Evolutionary conservation across 78 protist species (phyloP), one percentile per base, ranked within the genome.

Genomic region (Chrysochromulina tobinii): DNA sequence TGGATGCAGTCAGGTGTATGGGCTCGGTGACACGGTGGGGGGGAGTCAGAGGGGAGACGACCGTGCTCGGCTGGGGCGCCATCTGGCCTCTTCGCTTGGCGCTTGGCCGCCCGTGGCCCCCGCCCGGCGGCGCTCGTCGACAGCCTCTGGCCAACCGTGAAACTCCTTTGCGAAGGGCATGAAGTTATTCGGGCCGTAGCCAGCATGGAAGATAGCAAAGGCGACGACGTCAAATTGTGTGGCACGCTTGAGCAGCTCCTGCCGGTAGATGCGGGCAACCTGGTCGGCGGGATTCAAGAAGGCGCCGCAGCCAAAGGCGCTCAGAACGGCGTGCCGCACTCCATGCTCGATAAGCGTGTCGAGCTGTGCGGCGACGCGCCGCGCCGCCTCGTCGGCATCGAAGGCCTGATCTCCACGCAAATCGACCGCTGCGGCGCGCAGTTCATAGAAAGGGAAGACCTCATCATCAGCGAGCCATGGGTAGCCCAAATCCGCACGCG

Each of bases 271-370:
- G 51, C 51, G 51, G 6, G 54, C 51, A 14, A 69, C 79, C 27
- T 14, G 27, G 23, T 69, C 6, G 79, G 79, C 79, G 51, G 79
- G 79, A n/a, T 69, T 69, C 23, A 2, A 3, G 79, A 69, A 69
- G 79, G 79, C 79, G 51, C 79, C 79, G 79, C 79, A 69, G 51
- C 79, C 79, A n/a, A 69, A 69, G 23, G 79, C 79, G 5, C 51
- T n/a, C 51, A 69, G 79, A 1, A 69, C 79, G 14, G 14, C 79
- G 51, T 69, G 51, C 17, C 79, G 79, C 54, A 69, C 79, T 1
- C 51, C 51, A 1, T 38, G 38, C 48, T 66, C 72, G 3, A 14
- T 14, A 8, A 66, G n/a, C 54, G 79, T 69, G 17, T 69, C 51
- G 12, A 69, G 51, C 79, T 69, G 79, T n/a, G 79, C 79, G 11